phyloP scores from a whole-genome alignment of 1,284 basidiomycete species.

The Malassezia arunalokei region DNA sequence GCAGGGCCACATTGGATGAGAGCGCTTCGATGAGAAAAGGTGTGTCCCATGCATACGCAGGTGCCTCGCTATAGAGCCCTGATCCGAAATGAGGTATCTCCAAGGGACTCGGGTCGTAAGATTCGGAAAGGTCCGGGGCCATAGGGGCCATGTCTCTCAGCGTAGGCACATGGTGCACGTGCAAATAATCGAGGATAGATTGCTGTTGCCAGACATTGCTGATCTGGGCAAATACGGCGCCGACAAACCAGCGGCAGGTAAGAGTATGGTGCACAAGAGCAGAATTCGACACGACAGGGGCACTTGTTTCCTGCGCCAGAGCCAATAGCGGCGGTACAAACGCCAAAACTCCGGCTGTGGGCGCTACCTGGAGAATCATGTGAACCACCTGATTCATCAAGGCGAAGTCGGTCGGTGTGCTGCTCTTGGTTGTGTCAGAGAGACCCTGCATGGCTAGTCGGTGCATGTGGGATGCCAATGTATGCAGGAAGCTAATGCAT shows the following conservation, averaged over 20 bases:
- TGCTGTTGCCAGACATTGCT: slow-evolving; percentile 59
- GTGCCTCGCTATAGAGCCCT: slow-evolving; percentile 17
- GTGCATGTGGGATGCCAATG: slow-evolving; percentile 25
- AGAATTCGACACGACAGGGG: slow-evolving; percentile 17
- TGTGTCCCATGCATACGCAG: slow-evolving; percentile 18
- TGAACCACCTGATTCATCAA: slow-evolving; percentile 61
- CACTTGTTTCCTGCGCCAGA: slow-evolving; percentile 53
- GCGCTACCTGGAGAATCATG: slow-evolving; percentile 58
- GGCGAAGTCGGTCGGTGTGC: slow-evolving; percentile 59
- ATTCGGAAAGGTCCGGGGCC: slow-evolving; percentile 17
- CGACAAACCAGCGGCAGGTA: slow-evolving; percentile 58
- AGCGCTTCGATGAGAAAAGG: slow-evolving; percentile 20
- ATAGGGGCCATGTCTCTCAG: neutral
- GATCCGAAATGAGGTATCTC: slow-evolving; percentile 15
- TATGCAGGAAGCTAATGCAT: slow-evolving; percentile 26
- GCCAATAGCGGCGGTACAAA: slow-evolving; percentile 75
- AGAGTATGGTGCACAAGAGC: slow-evolving; percentile 48
- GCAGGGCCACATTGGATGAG: slow-evolving; percentile 24
- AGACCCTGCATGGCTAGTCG: slow-evolving; percentile 6
- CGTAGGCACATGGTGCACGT: slow-evolving; percentile 15
- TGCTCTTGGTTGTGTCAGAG: slow-evolving; percentile 16
- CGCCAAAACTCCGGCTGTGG: slow-evolving; percentile 61
- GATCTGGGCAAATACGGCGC: slow-evolving; percentile 58
- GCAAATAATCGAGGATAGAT: slow-evolving; percentile 13
- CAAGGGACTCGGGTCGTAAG: slow-evolving; percentile 19